These are phyloP conservation scores for Mortierella hygrophila DNA, from an alignment of 192 early-diverging fungal genomes.

Conservation along the genomic window DNA sequence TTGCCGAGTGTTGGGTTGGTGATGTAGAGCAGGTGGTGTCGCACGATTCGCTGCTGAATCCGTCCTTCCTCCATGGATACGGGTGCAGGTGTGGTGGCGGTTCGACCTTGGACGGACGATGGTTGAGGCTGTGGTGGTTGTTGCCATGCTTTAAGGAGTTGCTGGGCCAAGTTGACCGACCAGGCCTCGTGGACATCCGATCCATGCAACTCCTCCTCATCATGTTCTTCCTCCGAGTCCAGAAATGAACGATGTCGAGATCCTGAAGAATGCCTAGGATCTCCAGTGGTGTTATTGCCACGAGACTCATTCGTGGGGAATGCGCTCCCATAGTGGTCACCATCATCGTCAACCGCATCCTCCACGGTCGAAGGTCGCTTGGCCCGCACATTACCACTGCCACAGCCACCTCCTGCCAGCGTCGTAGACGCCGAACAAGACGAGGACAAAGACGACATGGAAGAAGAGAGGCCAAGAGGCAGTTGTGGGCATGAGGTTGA, in stretches of 20 bases:
- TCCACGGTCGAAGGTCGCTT: slow-evolving; percentile 18
- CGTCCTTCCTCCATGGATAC: background rate
- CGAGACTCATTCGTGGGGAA: background rate
- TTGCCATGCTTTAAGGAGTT: slow-evolving; percentile 31
- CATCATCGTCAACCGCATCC: slow-evolving; percentile 11
- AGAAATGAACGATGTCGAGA: background rate
- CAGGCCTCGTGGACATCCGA: slow-evolving; percentile 30
- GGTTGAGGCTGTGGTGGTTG: background rate
- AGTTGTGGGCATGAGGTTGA: slow-evolving; percentile 39
- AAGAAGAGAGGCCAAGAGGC: background rate
- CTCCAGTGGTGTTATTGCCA: too few species aligned
- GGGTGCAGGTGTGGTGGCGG: background rate
- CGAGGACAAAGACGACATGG: background rate
- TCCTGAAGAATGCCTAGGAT: background rate
- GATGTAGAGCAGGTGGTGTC: slow-evolving; percentile 39
- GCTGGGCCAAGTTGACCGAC: slow-evolving; percentile 18
- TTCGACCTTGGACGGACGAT: too few species aligned
- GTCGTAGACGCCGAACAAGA: background rate
- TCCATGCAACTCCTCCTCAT: background rate
- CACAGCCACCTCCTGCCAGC: background rate
- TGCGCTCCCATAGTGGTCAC: background rate
- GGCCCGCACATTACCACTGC: background rate
- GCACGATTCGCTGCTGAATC: slow-evolving; percentile 24
- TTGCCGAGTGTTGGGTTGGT: slow-evolving; percentile 40
- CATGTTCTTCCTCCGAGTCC: background rate